Conservation (phyloP, 352 stramenopile genomes). For the Phytopythium ostracodes region DNA sequence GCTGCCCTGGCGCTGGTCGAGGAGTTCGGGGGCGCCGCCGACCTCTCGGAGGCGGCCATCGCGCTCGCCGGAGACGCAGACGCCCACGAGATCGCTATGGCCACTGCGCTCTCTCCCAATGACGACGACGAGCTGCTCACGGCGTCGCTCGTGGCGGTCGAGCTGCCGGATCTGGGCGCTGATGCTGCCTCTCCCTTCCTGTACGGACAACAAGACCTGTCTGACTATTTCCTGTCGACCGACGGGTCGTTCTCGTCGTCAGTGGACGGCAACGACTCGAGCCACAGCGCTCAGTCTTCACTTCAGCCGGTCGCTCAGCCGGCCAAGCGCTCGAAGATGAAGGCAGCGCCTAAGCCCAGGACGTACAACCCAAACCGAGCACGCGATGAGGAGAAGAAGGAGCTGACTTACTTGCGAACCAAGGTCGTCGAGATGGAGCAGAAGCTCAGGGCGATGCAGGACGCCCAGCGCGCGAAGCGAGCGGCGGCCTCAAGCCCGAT, state of each 20-base stretch:
- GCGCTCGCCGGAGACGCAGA: not conserved
- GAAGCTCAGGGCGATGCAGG: slow-evolving; percentile 24
- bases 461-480: slow-evolving; percentile 6
- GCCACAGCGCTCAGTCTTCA: not conserved
- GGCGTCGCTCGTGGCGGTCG: slow-evolving; percentile 1
- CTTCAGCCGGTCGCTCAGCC: not conserved
- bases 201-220: not conserved
- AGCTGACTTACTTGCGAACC: slow-evolving; percentile 38
- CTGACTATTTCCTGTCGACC: not conserved
- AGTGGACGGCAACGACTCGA: not conserved
- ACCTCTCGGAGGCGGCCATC: not conserved
- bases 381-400: slow-evolving; percentile 31
- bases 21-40: slow-evolving; percentile 3
- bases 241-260: not conserved
- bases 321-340: not conserved
- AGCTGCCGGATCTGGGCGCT: not conserved
- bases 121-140: not conserved
- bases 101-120: not conserved
- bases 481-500: not conserved
- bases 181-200: not conserved
- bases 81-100: no score
- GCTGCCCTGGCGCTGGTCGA: slow-evolving; percentile 32
- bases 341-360: slow-evolving; percentile 17
- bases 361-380: slow-evolving; percentile 36
- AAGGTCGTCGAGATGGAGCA: slow-evolving; percentile 39